Evolutionary conservation across 2,329 filamentous ascomycete species (phyloP).

Genomic region (Xylaria sp.): DNA sequence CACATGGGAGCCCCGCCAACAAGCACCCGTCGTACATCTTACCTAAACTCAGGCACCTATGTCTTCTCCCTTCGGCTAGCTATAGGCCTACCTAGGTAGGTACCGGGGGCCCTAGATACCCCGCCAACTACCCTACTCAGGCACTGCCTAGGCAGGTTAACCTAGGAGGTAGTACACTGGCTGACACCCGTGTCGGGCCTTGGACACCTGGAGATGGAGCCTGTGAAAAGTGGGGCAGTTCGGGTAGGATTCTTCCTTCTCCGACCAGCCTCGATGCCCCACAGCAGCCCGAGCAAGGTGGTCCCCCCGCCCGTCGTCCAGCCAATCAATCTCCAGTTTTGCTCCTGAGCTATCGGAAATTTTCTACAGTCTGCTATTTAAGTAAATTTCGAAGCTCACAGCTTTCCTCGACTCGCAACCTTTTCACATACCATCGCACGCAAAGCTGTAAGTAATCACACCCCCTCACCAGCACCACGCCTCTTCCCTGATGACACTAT

Average conservation of each 20-base stretch:
- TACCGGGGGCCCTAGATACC: too few species aligned
- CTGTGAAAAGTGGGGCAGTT: not conserved
- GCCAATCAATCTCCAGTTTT: conserved; percentile 14
- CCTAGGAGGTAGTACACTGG: too few species aligned
- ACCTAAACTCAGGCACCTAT: not conserved
- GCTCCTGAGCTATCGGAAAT: conserved; percentile 20
- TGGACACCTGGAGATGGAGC: not conserved
- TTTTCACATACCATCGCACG: conserved; percentile 13
- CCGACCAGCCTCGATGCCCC: conserved; percentile 2
- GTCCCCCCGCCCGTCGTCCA: not conserved
- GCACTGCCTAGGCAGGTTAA: too few species aligned
- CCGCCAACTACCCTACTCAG: too few species aligned
- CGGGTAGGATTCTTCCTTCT: conserved; percentile 12
- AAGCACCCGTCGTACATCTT: not conserved
- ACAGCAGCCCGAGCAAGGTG: not conserved
- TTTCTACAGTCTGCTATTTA: conserved; percentile 24
- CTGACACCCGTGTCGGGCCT: too few species aligned
- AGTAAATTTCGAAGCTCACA: conserved; percentile 16
- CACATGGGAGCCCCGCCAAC: conserved; percentile 7
- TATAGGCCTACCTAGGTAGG: not conserved
- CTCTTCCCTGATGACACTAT: conserved; percentile 71
- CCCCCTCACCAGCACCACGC: not conserved
- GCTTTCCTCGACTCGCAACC: conserved; percentile 6
- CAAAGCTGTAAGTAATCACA: conserved; percentile 27
- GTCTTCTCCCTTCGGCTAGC: not conserved